Evolutionary conservation across 2,329 filamentous ascomycete species (phyloP).

Genomic region (Cordyceps tenuipes): DNA sequence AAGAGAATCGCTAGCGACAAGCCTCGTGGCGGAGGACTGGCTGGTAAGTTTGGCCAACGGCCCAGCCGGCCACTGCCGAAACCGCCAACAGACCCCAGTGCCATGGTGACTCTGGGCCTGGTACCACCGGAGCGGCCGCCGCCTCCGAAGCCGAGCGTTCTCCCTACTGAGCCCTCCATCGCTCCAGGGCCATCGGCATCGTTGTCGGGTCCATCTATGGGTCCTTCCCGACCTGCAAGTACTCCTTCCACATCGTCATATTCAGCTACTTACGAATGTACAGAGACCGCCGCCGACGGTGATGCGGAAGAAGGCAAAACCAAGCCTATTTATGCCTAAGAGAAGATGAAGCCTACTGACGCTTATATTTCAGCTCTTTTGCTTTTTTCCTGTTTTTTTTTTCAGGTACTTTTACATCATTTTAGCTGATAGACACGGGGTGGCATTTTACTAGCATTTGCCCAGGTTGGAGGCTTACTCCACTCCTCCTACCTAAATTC

Average conservation of each 20-base stretch:
- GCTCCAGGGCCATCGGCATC: conserved; percentile 17
- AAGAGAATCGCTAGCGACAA: conserved; percentile 33
- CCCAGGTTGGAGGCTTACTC: no score
- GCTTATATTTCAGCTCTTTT: not conserved
- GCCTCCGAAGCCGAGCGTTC: conserved; percentile 15
- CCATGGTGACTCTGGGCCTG: conserved; percentile 43
- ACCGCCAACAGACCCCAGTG: conserved; percentile 40
- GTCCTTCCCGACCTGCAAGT: conserved; percentile 15
- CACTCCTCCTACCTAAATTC: no score
- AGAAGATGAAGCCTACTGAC: conserved; percentile 19
- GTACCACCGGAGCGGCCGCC: conserved; percentile 36
- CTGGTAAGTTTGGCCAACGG: conserved; percentile 29
- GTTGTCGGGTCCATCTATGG: conserved; percentile 12
- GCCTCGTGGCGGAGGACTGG: conserved; percentile 22
- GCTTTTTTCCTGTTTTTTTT: not conserved
- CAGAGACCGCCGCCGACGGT: conserved; percentile 18
- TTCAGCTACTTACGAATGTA: conserved; percentile 11
- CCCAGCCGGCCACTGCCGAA: conserved; percentile 18
- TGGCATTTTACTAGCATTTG: no score
- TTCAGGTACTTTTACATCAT: no score
- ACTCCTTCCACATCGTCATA: not conserved
- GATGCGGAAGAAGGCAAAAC: conserved; percentile 31
- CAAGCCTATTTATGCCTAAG: conserved; percentile 37
- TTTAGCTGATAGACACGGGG: no score
- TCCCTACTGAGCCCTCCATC: conserved; percentile 9